phyloP scores from a whole-genome alignment of 1,284 basidiomycete species.

The Trametes hirsuta region DNA sequence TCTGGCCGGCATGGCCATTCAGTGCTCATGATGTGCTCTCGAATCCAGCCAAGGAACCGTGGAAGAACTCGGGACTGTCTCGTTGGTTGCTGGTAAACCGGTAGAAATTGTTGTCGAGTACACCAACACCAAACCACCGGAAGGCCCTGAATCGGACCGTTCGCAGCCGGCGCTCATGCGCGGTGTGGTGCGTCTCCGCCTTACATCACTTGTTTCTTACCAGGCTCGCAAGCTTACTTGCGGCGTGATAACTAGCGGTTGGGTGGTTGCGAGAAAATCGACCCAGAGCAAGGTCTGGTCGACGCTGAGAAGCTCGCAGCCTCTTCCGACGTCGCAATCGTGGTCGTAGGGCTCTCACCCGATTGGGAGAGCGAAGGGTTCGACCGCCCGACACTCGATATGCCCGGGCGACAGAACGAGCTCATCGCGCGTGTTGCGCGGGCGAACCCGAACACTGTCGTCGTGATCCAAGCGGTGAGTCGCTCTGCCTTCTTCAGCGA shows the following conservation, averaged over 20 bases:
- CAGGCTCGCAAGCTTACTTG: background rate
- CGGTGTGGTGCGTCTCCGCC: constrained; percentile 52
- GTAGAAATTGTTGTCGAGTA: constrained; percentile 62
- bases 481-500: too few species aligned
- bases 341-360: constrained; percentile 66
- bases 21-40: background rate
- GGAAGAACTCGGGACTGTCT: constrained; percentile 58
- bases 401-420: constrained; percentile 67
- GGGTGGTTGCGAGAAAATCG: constrained; percentile 66
- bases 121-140: constrained; percentile 59
- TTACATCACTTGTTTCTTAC: background rate
- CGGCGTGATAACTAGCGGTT: constrained; percentile 46
- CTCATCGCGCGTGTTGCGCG: constrained; percentile 59
- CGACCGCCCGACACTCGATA: constrained; percentile 58
- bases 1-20: background rate
- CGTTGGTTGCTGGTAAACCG: constrained; percentile 47
- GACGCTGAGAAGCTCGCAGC: constrained; percentile 64
- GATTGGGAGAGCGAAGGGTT: constrained; percentile 77
- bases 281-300: constrained; percentile 58
- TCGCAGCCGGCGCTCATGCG: constrained; percentile 67
- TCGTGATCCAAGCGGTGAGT: constrained; percentile 68
- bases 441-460: constrained; percentile 67
- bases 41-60: constrained; percentile 56
- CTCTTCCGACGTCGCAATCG: constrained; percentile 58
- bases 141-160: constrained; percentile 50